These are phyloP conservation scores for Linnemannia zychae DNA, from an alignment of 192 early-diverging fungal species.

Conservation along the genomic window DNA sequence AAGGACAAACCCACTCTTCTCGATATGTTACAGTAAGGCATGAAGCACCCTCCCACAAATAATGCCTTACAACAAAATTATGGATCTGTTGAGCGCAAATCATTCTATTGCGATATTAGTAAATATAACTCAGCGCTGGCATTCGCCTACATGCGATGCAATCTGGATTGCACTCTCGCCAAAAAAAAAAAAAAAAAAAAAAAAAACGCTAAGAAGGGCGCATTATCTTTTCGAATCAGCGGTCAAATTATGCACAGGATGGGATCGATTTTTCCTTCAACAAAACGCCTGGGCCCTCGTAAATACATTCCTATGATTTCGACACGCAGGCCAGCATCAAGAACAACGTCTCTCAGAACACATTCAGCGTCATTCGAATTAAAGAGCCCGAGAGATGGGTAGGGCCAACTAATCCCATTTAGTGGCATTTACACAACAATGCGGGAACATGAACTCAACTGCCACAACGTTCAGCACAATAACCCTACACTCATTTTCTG, in stretches of 20 bases:
- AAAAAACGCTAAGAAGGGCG: slow-evolving; percentile 14
- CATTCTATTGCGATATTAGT: neutral
- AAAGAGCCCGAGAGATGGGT: no score
- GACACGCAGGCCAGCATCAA: neutral
- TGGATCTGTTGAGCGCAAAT: neutral
- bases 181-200: no score
- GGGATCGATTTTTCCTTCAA: slow-evolving; percentile 4
- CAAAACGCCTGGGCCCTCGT: neutral
- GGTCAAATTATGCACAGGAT: slow-evolving; percentile 30
- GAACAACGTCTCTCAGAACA: neutral
- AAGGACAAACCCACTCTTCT: neutral
- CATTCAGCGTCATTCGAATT: no score
- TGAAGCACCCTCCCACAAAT: neutral
- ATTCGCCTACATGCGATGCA: neutral
- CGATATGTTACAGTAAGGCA: neutral
- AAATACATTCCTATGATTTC: slow-evolving; percentile 24
- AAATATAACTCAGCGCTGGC: neutral
- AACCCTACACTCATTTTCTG: neutral
- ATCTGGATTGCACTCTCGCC: neutral
- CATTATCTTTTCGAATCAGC: slow-evolving; percentile 30
- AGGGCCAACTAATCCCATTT: no score
- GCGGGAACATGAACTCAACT: neutral
- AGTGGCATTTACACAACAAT: neutral
- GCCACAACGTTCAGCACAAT: neutral
- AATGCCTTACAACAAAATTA: neutral